Base-by-base conservation (phyloP, 1,139 yeast genomes). In the Zygosaccharomyces pseudobailii region DNA sequence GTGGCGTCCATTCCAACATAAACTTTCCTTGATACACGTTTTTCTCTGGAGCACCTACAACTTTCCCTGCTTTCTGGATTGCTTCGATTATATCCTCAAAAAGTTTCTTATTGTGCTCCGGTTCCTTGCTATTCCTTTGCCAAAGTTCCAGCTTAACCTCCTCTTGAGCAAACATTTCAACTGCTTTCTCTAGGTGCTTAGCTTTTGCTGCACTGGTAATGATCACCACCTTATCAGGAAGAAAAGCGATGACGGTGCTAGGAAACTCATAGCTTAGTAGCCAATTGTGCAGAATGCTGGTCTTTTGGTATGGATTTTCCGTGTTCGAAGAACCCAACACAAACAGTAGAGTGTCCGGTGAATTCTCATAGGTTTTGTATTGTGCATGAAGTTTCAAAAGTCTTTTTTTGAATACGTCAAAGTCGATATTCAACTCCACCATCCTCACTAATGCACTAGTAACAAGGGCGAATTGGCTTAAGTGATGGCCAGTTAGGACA, bases 221-320 rank as follows among this genome's bases (percentile, higher is more conserved):
- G 50, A 92, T 73, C 13, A 80, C 70, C 42, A 83, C 72, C 58
- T 80, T 80, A 39, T 78, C 78, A 47, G 77, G 75, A 4, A 87
- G 78, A 51, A 90, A 71, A 45, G 77, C 80, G 50, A 92, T 69
- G 37, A 82, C 83, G 1, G 97, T 89, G 48, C 95, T 94, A 21
- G 96, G 95, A 63, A 92, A 90, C 65, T 94, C 97, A 65, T 90
- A 92, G 5, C 97, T 97, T 50, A 92, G 72, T 50, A 92, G 72
- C 97, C 97, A 92, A 43, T 85, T 85, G 65, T 90, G 97, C 42
- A 90, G 69, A 42, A 87, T 86, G 0, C 96, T 84, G 9, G 96
- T 84, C 68, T 88, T 88, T 63, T 87, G 88, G 68, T 88, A 90
- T 39, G 96, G 95, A 64, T 89, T 87, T 53, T 85, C 92, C 49